These are phyloP conservation scores for Porpolomopsis calyptriformis DNA, from an alignment of 768 basidiomycete species.

Conservation along the genomic window DNA sequence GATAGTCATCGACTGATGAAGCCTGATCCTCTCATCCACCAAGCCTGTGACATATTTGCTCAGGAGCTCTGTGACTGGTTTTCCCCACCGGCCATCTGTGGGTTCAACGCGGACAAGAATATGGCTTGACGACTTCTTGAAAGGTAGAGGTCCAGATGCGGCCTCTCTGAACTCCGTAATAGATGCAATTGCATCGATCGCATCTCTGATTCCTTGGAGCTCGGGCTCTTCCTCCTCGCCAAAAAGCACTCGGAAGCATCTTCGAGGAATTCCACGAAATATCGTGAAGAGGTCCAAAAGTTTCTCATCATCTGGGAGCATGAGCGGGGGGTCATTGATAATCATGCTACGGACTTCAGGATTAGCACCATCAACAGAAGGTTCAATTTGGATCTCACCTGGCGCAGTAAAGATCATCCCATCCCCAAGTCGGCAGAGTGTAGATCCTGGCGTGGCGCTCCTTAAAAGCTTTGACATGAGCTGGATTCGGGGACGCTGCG, in stretches of 20 bases:
- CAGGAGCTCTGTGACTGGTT: slow-evolving; percentile 4
- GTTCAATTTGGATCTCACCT: neutral
- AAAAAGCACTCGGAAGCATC: slow-evolving; percentile 2
- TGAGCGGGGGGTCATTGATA: too few relatives aligned
- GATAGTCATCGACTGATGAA: neutral
- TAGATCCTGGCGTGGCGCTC: neutral
- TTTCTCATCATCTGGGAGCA: neutral
- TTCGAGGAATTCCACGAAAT: slow-evolving; percentile 9
- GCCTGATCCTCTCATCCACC: neutral
- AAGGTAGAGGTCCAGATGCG: slow-evolving; percentile 5
- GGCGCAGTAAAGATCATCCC: slow-evolving; percentile 2
- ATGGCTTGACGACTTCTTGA: slow-evolving; percentile 2
- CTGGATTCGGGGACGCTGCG: slow-evolving; percentile 6
- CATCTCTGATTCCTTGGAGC: slow-evolving; percentile 2
- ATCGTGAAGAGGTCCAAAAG: neutral
- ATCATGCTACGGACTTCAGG: too few relatives aligned
- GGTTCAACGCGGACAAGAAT: slow-evolving; percentile 7
- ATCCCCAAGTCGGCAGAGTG: slow-evolving; percentile 1
- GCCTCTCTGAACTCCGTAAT: slow-evolving; percentile 2
- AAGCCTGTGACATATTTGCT: slow-evolving; percentile 5
- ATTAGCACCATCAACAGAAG: too few relatives aligned
- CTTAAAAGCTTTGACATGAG: slow-evolving; percentile 4
- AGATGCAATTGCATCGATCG: slow-evolving; percentile 2
- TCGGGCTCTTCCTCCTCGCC: neutral
- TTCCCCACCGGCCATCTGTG: slow-evolving; percentile 1